Evolutionary conservation across 768 basidiomycete species (phyloP), one percentile per base, ranked within the genome.

Genomic region (Naematelia aurantialba): DNA sequence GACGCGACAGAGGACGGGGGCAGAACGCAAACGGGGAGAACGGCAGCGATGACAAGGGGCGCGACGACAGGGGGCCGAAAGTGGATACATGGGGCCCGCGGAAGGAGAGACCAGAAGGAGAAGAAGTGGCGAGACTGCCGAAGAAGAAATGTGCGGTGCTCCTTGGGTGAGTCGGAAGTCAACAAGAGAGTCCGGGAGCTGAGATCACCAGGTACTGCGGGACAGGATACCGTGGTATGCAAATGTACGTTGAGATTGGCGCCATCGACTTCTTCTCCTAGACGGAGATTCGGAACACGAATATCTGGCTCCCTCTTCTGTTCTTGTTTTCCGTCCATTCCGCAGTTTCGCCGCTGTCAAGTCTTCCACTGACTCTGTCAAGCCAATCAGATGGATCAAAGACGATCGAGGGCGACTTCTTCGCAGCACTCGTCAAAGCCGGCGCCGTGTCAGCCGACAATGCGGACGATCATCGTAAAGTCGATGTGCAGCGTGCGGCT

Each of bases 401-500:
- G 45, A 98, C 96, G 0, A 91, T 99, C 62, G 96, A 98, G 77
- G 89, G 90, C 19, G 83, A 85, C 42, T 75, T 99, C 29, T 99
- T 96, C 69, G 83, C 86, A 45, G 91, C 92, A 0, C 80, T 98
- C 49, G 87, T 91, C 25, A 86, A 87, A 65, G 87, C 87, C 1
- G 94, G 93, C 10, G 92, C 91, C 3, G 87, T 99, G n/a, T 94
- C 91, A 25, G 81, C 86, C 62, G 94, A 97, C 76, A 99, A 99
- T 69, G 85, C 93, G 2, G 85, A 89, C 60, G 87, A 96, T 75
- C 87, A 91, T 26, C 83, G 84, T 25, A 98, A 97, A 81, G 91
- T 89, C 52, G 83, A 81, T 49, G 83, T 98, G 12, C 85, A 84
- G 21, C 85, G 96, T 27, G 91, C 94, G 5, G 96, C 96, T 19